Evolutionary conservation across 495 filamentous ascomycete species (phyloP).

Genomic region (Penicillium angulare): DNA sequence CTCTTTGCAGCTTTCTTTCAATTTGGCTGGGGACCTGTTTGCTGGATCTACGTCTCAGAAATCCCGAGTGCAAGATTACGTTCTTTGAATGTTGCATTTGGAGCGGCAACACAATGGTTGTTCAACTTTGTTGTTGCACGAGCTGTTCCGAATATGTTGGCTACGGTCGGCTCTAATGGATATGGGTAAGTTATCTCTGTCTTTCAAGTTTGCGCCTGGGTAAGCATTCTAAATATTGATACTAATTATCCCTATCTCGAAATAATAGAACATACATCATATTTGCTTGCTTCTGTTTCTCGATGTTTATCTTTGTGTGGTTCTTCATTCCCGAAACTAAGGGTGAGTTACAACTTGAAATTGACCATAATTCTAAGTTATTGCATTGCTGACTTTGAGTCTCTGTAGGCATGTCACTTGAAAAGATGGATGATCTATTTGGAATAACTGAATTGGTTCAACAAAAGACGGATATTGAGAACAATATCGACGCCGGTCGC

Average conservation of each 20-base stretch:
- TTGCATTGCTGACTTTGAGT: background rate
- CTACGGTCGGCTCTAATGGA: constrained; percentile 58
- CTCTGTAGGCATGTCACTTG: constrained; percentile 36
- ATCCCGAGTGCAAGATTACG: constrained; percentile 69
- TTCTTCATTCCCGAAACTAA: constrained; percentile 77
- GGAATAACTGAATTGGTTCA: constrained; percentile 37
- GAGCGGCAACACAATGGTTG: constrained; percentile 61
- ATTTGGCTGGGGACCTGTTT: constrained; percentile 76
- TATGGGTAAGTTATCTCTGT: constrained; percentile 44
- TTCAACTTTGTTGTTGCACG: constrained; percentile 42
- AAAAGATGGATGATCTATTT: constrained; percentile 53
- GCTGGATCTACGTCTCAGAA: constrained; percentile 75
- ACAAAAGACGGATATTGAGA: constrained; percentile 10
- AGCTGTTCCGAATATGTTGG: constrained; percentile 43
- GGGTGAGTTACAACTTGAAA: constrained; percentile 35
- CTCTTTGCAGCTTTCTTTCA: constrained; percentile 75
- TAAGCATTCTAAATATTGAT: constrained; percentile 36
- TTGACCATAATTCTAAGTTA: background rate
- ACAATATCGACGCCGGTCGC: background rate
- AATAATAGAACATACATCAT: constrained; percentile 36
- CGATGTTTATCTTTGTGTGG: constrained; percentile 66
- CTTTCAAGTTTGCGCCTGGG: background rate
- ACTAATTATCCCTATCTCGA: background rate
- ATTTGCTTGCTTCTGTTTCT: constrained; percentile 58
- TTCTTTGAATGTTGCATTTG: constrained; percentile 64